A percentile compares a stretch with the other conserved stretches of the same genome.
Conservation (phyloP, 1,284 basidiomycete genomes). For the Cryptococcus sp. region DNA sequence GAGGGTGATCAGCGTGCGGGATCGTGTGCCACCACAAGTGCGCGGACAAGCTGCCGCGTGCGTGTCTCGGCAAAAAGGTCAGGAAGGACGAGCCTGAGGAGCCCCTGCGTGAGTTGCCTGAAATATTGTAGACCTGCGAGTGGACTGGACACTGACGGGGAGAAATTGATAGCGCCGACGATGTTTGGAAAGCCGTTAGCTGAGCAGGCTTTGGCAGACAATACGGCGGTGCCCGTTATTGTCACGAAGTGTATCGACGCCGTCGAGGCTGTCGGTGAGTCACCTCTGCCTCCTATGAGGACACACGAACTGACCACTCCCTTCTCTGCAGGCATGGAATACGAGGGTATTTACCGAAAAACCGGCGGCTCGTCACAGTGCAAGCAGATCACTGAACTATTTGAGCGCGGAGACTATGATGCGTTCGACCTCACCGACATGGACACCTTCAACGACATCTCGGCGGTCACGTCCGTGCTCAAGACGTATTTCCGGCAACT, state of each 20-base stretch:
- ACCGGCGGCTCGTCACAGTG: constrained; percentile 89
- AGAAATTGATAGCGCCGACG: constrained; percentile 60
- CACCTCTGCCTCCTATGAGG: too few relatives aligned
- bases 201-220: constrained; percentile 77
- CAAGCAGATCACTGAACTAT: constrained; percentile 88
- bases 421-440: constrained; percentile 83
- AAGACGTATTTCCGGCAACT: constrained; percentile 94
- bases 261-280: constrained; percentile 76
- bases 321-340: constrained; percentile 44
- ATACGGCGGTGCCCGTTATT: constrained; percentile 73
- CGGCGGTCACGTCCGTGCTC: constrained; percentile 90
- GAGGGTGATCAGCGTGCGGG: constrained; percentile 50
- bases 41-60: constrained; percentile 45
- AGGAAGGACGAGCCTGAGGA: constrained; percentile 26
- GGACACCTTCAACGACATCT: constrained; percentile 91
- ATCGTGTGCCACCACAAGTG: constrained; percentile 53
- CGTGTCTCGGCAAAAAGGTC: constrained; percentile 40
- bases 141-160: neutral
- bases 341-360: constrained; percentile 85
- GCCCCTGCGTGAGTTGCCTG: constrained; percentile 61
- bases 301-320: constrained; percentile 1
- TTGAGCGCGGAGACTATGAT: constrained; percentile 84
- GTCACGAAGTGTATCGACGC: constrained; percentile 94
- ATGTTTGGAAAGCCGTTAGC: constrained; percentile 86
- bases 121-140: constrained; percentile 36